phyloP scores from a whole-genome alignment of 495 filamentous ascomycete genomes.

The Cudoniella acicularis region DNA sequence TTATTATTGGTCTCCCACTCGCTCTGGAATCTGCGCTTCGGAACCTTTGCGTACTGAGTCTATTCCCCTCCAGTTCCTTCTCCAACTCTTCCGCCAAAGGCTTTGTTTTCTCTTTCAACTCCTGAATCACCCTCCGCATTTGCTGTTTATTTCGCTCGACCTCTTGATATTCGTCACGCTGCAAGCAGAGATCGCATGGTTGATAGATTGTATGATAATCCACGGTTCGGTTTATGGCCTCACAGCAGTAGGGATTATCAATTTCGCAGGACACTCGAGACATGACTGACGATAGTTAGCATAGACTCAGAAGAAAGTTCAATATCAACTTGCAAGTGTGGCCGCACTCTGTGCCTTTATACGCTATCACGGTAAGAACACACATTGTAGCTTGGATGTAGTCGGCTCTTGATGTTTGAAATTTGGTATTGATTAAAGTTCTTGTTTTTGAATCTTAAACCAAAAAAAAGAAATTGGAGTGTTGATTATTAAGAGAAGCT shows the following conservation, averaged over 20 bases:
- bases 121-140: background rate
- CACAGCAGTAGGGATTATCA: background rate
- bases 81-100: background rate
- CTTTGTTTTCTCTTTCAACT: background rate
- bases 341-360: no score
- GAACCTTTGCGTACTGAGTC: background rate
- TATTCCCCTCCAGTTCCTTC: background rate
- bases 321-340: no score
- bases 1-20: no score
- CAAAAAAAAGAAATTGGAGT: no score
- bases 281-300: no score
- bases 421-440: no score
- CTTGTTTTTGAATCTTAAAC: no score
- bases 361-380: no score
- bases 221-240: background rate
- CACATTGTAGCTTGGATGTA: no score
- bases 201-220: background rate
- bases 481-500: no score
- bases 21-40: background rate
- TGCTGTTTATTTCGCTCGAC: background rate
- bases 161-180: background rate
- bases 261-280: background rate
- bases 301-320: no score
- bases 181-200: background rate
- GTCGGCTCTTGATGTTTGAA: no score